phyloP scores from a whole-genome alignment of 1,284 basidiomycete species.

The Irpex lacteus region DNA sequence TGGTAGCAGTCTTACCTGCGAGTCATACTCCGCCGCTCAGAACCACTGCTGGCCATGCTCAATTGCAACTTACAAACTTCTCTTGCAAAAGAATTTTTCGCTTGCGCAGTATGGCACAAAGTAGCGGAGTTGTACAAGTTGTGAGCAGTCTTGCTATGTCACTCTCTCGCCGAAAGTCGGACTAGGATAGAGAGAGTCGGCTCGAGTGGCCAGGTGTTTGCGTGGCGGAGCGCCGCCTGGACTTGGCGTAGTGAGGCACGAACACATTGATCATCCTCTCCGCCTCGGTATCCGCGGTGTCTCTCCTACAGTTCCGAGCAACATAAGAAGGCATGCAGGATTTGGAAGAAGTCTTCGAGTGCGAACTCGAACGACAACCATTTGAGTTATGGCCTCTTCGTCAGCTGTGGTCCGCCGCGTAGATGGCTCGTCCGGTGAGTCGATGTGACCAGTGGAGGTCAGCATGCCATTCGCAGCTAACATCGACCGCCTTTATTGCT shows the following conservation, averaged over 20 bases:
- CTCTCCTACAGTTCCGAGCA: background rate
- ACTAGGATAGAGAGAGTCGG: background rate
- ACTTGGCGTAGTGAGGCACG: background rate
- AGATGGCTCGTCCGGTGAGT: conserved; percentile 1
- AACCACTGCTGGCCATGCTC: background rate
- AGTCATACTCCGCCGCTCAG: background rate
- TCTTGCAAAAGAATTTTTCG: background rate
- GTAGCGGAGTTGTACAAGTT: background rate
- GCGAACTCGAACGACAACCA: background rate
- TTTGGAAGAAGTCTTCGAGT: background rate
- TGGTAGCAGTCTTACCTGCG: background rate
- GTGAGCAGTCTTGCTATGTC: background rate
- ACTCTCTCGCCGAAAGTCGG: background rate
- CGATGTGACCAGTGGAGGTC: background rate
- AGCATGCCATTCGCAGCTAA: background rate
- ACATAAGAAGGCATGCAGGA: background rate
- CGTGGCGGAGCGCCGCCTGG: background rate
- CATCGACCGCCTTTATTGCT: background rate
- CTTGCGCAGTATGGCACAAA: background rate
- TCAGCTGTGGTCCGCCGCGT: conserved; percentile 3
- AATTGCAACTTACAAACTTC: background rate
- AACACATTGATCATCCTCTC: background rate
- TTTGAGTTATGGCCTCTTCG: background rate
- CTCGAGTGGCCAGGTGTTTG: background rate
- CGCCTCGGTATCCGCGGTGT: conserved; percentile 17